Evolutionary conservation across 352 stramenopile species (phyloP), one percentile per base, ranked within the genome.

Genomic region (Pythium pectinolyticum): DNA sequence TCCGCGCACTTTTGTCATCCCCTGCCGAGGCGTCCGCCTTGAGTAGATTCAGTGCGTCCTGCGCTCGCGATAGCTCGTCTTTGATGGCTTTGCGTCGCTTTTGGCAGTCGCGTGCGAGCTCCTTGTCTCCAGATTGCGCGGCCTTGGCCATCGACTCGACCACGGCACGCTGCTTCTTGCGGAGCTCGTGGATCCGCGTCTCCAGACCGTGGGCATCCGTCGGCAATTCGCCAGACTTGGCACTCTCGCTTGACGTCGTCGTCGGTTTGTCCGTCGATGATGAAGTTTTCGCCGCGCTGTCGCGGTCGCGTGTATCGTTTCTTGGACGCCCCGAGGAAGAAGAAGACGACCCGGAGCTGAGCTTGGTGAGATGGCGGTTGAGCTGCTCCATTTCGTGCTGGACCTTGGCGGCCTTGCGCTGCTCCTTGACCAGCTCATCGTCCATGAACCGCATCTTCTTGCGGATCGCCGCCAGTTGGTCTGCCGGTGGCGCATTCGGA

Each of bases 301-400:
- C 58, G 5, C 46, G 45, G 20, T 66, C 66, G 0, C 53, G 51
- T 28, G 61, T 53, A 40, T 67, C 61, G 10, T 57, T 61, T 19
- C 47, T 70, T 17, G 54, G 39, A 10, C 61, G 40, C 1, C n/a
- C 31, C 11, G 40, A 73, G 19, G 73, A 79, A 27, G 74, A 79
- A 20, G 69, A 72, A 7, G 65, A 69, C 17, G 70, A 77, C 9
- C 55, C 70, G 22, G 61, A 71, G 14, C n/a, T n/a, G n/a, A 92
- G 50, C 12, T 73, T 82, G 17, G 74, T 65, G 31, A 91, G 75
- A 45, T 93, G 84, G 53, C 88, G 84, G 49, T 83, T 91, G 41
- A 93, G 78, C 66, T 93, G 85, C 41, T 91, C 82, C 82, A 93
- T 92, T 55, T 95, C 86, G 41, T 89, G 86, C 56, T 91, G 75